Evolutionary conservation across 176 grass and related monocot species (phyloP), one percentile per base, ranked within the genome.

Genomic region (Raddia distichophylla): DNA sequence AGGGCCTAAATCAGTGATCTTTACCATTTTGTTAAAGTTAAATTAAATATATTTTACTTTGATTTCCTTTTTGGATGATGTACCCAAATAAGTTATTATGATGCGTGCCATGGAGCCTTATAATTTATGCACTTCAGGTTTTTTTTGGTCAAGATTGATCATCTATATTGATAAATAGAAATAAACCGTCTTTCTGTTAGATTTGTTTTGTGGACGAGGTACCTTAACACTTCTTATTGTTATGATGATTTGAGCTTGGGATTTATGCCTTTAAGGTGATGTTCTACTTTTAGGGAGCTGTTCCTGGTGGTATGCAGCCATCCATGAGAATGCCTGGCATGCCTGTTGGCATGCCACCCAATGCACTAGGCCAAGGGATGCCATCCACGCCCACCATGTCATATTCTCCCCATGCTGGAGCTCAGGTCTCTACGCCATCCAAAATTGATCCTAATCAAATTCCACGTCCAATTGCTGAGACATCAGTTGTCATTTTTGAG

Each of bases 401-500:
- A 42, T 89, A 89, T 64, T 85, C 91, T 8, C 86, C 94, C 54
- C 94, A 87, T 84, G 86, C 88, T 70, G 90, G 87, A 69, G 56
- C 85, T 52, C 83, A 91, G 81, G 69, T 93, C 8, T 81, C 88
- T 20, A 92, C 93, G 4, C 90, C 90, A 70, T 97, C 88, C 10
- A 97, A 93, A 64, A 97, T 97, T 48, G 94, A 97, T 66, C 94
- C 94, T 44, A 93, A 89, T 82, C 94, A 97, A 74, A 93, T 97
- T 52, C 94, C 94, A 0, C 83, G 91, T 34, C 94, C 94, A 51
- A 73, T 97, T 48, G 62, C 94, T 43, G 87, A 84, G 56, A 75
- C 86, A 43, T 91, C 88, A 54, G 62, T 91, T 1, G 14, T 80
- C 37, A 64, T 91, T 57, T 97, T 91, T 69, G 88, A 97, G 69